A percentile compares a stretch with the other conserved stretches of the same genome.
Conservation (phyloP, 2,329 filamentous ascomycete species). For the Boeremia lycopersici region DNA sequence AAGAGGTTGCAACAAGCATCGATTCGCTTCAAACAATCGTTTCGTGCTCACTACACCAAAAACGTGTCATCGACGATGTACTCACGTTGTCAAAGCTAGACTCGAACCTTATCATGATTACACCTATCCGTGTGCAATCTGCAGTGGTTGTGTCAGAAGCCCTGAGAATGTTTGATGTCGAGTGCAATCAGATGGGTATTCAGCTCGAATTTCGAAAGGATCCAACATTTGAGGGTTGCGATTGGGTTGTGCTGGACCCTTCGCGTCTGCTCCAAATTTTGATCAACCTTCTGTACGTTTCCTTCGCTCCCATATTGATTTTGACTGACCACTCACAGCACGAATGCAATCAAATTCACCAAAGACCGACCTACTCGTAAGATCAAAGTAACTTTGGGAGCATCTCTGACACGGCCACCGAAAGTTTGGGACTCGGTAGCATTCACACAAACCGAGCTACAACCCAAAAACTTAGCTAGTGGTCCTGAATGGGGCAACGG, state of each 20-base stretch:
- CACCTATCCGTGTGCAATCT: slow-evolving; percentile 31
- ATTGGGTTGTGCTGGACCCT: slow-evolving; percentile 39
- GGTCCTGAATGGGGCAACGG: slow-evolving; percentile 41
- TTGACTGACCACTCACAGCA: slow-evolving; percentile 36
- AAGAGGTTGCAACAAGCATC: slow-evolving; percentile 31
- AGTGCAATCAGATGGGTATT: slow-evolving; percentile 42
- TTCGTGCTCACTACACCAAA: slow-evolving; percentile 49
- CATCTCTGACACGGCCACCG: slow-evolving; percentile 26
- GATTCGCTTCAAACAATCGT: slow-evolving; percentile 44
- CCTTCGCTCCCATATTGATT: slow-evolving; percentile 27
- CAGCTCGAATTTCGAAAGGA: slow-evolving; percentile 48
- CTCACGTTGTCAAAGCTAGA: slow-evolving; percentile 44
- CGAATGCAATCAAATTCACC: slow-evolving; percentile 45
- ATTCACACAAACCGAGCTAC: slow-evolving; percentile 20
- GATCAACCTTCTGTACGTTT: slow-evolving; percentile 36
- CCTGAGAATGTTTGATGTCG: slow-evolving; percentile 38
- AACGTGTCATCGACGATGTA: slow-evolving; percentile 50
- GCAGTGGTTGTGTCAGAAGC: slow-evolving; percentile 30
- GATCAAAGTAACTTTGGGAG: slow-evolving; percentile 48
- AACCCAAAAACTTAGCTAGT: slow-evolving; percentile 12
- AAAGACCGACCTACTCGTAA: slow-evolving; percentile 41
- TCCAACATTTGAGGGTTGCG: slow-evolving; percentile 47
- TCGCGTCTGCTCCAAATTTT: slow-evolving; percentile 36
- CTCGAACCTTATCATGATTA: slow-evolving; percentile 35
- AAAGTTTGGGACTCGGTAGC: slow-evolving; percentile 23